Conservation (phyloP, 495 filamentous ascomycete genomes). For the Hapsidospora chrysogenum region DNA sequence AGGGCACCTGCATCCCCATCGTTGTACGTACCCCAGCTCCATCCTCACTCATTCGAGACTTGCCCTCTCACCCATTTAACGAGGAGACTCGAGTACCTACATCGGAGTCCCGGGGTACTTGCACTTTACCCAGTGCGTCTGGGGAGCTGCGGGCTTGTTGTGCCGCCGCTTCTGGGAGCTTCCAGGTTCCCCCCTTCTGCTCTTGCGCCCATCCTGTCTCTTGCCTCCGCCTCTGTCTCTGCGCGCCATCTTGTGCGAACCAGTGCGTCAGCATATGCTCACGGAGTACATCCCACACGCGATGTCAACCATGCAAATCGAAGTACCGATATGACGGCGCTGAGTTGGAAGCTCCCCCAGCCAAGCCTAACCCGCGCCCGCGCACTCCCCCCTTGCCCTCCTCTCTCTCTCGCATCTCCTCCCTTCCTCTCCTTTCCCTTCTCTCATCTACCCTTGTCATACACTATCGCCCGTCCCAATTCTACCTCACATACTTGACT, state of each 20-base stretch:
- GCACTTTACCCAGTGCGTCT: too few relatives aligned
- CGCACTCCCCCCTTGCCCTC: background rate
- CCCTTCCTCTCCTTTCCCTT: background rate
- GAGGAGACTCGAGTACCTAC: too few relatives aligned
- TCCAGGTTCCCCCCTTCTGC: too few relatives aligned
- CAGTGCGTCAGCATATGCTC: background rate
- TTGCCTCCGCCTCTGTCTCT: conserved; percentile 1
- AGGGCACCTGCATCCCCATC: too few relatives aligned
- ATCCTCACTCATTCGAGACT: too few relatives aligned
- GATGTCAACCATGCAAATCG: background rate
- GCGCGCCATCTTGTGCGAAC: background rate
- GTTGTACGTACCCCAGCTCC: too few relatives aligned
- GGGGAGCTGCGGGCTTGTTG: too few relatives aligned
- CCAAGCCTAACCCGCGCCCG: background rate
- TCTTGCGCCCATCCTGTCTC: too few relatives aligned
- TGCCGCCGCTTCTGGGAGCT: too few relatives aligned
- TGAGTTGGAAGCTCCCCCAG: background rate
- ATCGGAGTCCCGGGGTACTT: too few relatives aligned
- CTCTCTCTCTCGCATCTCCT: background rate
- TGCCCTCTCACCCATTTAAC: too few relatives aligned
- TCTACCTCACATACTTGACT: background rate
- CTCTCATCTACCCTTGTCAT: conserved; percentile 2
- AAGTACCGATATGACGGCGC: background rate
- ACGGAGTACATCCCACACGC: background rate
- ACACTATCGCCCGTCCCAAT: background rate